Conservation (phyloP, 768 basidiomycete genomes). For the Boletus patriciae region DNA sequence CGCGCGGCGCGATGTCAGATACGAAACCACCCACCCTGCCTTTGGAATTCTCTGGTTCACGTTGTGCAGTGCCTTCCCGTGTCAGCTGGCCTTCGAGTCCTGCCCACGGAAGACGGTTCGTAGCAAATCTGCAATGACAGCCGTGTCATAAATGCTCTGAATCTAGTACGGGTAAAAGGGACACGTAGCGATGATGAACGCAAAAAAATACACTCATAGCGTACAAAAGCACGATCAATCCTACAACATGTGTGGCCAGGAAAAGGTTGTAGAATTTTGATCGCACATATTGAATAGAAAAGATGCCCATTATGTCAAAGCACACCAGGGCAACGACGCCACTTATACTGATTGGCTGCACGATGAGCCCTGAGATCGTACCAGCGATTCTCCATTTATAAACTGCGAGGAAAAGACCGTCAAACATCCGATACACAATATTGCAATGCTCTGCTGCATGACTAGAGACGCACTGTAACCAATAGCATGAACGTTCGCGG, state of each 20-base stretch:
- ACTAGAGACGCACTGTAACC: conserved; percentile 48
- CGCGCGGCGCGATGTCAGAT: no score
- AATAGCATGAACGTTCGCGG: conserved; percentile 57
- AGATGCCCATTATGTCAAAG: conserved; percentile 56
- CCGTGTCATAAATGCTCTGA: background rate
- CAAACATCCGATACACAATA: background rate
- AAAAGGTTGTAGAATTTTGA: conserved; percentile 65
- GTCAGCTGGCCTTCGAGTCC: no score
- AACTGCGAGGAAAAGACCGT: conserved; percentile 38
- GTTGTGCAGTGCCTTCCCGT: no score
- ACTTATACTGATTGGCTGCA: conserved; percentile 40
- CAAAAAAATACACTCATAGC: conserved; percentile 43
- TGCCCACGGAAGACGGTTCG: no score
- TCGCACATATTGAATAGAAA: conserved; percentile 59
- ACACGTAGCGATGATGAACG: background rate
- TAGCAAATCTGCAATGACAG: conserved; percentile 38
- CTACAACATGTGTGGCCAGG: conserved; percentile 57
- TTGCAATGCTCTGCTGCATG: background rate
- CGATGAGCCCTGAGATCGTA: conserved; percentile 38
- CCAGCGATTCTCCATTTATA: conserved; percentile 55
- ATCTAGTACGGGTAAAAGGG: background rate
- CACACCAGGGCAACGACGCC: conserved; percentile 53
- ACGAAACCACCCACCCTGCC: no score
- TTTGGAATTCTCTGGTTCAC: no score
- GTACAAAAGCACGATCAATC: conserved; percentile 54